phyloP scores from a whole-genome alignment of 257 asterid genomes.

The Rehmannia glutinosa region DNA sequence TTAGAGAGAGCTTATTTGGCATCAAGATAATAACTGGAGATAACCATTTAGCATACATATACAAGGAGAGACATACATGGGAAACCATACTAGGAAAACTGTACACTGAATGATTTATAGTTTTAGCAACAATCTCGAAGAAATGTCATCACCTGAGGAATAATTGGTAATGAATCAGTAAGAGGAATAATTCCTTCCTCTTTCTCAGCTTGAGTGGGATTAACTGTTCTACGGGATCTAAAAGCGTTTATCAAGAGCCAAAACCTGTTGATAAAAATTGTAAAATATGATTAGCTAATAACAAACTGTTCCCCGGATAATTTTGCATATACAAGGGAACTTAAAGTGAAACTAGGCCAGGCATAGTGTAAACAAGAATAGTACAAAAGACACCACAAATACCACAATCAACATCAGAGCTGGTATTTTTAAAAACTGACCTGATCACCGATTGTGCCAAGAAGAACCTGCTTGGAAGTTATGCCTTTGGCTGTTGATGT shows the following conservation, averaged over 20 bases:
- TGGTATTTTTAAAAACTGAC: conserved; percentile 30
- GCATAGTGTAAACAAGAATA: neutral
- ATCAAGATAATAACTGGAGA: no score
- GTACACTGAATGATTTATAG: neutral
- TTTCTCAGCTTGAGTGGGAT: conserved; percentile 94
- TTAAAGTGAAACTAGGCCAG: neutral
- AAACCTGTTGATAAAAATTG: conserved; percentile 48
- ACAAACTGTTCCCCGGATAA: neutral
- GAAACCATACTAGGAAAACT: no score
- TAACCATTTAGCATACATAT: no score
- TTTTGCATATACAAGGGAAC: no score
- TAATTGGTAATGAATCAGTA: conserved; percentile 87
- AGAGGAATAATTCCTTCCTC: conserved; percentile 99
- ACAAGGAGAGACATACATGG: no score
- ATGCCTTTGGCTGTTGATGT: conserved; percentile 96
- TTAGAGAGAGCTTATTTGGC: no score
- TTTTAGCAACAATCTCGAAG: neutral
- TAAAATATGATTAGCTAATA: neutral
- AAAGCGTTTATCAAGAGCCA: conserved; percentile 97
- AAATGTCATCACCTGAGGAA: conserved; percentile 70
- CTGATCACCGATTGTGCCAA: conserved; percentile 96
- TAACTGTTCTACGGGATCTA: conserved; percentile 93
- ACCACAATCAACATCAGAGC: conserved; percentile 1
- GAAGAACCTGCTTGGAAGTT: conserved; percentile 90
- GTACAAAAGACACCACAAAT: neutral